Evolutionary conservation across 192 early-diverging fungal genomes (phyloP).

Genomic region (Spizellomyces punctatus): DNA sequence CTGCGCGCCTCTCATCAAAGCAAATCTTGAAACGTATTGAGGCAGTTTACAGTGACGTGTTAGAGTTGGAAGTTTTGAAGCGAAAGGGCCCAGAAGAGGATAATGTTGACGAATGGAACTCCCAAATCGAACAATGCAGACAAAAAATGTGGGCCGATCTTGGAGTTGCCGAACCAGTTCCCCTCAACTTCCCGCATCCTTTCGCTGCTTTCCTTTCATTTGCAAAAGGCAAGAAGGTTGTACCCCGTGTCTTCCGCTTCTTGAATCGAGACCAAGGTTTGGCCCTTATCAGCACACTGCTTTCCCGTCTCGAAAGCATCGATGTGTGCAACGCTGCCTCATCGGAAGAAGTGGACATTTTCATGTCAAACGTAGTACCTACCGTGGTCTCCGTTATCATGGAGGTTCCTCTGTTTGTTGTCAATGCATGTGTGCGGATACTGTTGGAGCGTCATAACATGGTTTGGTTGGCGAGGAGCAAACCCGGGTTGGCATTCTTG

Average conservation of each 20-base stretch:
- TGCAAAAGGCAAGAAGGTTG: slow-evolving; percentile 87
- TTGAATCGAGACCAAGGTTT: slow-evolving; percentile 78
- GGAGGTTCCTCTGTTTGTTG: slow-evolving; percentile 80
- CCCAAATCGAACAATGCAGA: slow-evolving; percentile 47
- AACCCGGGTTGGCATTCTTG: slow-evolving; percentile 83
- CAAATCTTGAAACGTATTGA: slow-evolving; percentile 64
- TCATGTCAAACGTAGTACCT: slow-evolving; percentile 88
- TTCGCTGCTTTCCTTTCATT: slow-evolving; percentile 81
- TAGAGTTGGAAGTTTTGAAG: slow-evolving; percentile 83
- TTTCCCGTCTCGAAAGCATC: slow-evolving; percentile 50
- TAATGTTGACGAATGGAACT: slow-evolving; percentile 39
- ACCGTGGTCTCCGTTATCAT: slow-evolving; percentile 76
- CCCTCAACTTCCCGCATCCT: slow-evolving; percentile 78
- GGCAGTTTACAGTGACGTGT: slow-evolving; percentile 73
- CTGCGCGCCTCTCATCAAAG: slow-evolving; percentile 24
- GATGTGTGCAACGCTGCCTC: slow-evolving; percentile 49
- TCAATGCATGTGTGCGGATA: slow-evolving; percentile 78
- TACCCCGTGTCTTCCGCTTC: slow-evolving; percentile 81
- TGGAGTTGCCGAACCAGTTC: slow-evolving; percentile 59
- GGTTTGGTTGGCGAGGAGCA: slow-evolving; percentile 79
- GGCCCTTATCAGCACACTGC: slow-evolving; percentile 66
- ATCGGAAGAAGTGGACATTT: slow-evolving; percentile 65
- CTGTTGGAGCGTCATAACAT: slow-evolving; percentile 91
- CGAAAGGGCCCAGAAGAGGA: slow-evolving; percentile 66
- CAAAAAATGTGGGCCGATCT: slow-evolving; percentile 66